Evolutionary conservation across 495 filamentous ascomycete genomes (phyloP).

Genomic region (Beverwykella pulmonaria): DNA sequence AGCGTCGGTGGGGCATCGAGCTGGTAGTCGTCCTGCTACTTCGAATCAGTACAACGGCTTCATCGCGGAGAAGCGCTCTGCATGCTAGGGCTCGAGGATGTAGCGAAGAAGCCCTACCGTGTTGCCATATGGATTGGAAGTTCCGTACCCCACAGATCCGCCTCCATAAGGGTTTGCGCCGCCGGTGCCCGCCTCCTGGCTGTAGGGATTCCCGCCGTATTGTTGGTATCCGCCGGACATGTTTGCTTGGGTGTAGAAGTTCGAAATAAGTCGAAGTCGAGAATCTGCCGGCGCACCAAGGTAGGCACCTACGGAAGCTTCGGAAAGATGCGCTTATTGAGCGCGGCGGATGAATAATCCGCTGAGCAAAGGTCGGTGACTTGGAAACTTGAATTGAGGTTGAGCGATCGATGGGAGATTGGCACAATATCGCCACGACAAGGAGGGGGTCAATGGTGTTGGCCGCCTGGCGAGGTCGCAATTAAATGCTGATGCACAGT

Average conservation of each 20-base stretch:
- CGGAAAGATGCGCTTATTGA: slow-evolving; percentile 1
- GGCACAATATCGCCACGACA: background rate
- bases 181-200: slow-evolving; percentile 55
- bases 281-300: background rate
- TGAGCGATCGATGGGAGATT: background rate
- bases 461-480: background rate
- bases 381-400: background rate
- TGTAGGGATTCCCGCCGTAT: slow-evolving; percentile 52
- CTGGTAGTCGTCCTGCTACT: slow-evolving; percentile 39
- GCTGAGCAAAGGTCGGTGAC: background rate
- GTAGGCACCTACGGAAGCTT: background rate
- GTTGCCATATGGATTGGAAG: slow-evolving; percentile 42
- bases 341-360: background rate
- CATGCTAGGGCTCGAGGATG: slow-evolving; percentile 16
- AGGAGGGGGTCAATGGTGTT: background rate
- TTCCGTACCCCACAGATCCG: slow-evolving; percentile 49
- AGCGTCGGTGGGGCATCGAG: slow-evolving; percentile 37
- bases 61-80: slow-evolving; percentile 19
- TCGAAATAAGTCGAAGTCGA: background rate
- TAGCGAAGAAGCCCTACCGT: slow-evolving; percentile 10
- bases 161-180: slow-evolving; percentile 45
- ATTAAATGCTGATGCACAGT: slow-evolving; percentile 5
- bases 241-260: background rate
- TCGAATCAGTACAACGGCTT: background rate
- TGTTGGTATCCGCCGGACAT: slow-evolving; percentile 43